Percentiles rank a stretch among this genome's conserved stretches.
phyloP scores from a whole-genome alignment of 2,329 filamentous ascomycete species.

The Fusarium foetens region DNA sequence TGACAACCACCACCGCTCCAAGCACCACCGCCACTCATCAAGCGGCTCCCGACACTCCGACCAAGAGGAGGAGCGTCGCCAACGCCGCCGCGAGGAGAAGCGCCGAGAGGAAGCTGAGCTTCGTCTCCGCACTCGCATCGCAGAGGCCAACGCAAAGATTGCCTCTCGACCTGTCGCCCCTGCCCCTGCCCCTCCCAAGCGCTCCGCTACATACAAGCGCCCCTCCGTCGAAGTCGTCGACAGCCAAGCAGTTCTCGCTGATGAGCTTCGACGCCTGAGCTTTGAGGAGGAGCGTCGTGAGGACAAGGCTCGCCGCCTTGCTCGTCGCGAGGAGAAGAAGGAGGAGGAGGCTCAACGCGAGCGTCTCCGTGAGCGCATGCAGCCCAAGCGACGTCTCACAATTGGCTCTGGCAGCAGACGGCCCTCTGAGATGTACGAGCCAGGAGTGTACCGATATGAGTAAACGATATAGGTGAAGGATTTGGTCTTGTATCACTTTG shows the following conservation, averaged over 20 bases:
- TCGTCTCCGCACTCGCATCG: conserved; percentile 50
- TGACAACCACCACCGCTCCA: conserved; percentile 45
- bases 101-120: conserved; percentile 42
- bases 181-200: conserved; percentile 37
- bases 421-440: conserved; percentile 51
- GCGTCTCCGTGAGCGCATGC: conserved; percentile 55
- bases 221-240: conserved; percentile 39
- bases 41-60: conserved; percentile 50
- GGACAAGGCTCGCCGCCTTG: conserved; percentile 44
- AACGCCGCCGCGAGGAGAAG: conserved; percentile 44
- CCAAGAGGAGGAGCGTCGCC: conserved; percentile 43
- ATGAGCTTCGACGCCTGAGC: conserved; percentile 48
- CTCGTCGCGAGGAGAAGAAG: conserved; percentile 44
- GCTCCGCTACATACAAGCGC: conserved; percentile 40
- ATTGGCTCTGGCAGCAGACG: conserved; percentile 52
- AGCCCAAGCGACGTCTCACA: conserved; percentile 51
- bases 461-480: conserved; percentile 40
- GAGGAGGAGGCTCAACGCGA: conserved; percentile 54
- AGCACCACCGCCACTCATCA: conserved; percentile 52
- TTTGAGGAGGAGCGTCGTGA: conserved; percentile 49
- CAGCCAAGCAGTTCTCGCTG: conserved; percentile 49
- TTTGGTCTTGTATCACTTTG: conserved; percentile 38
- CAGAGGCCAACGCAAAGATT: conserved; percentile 56
- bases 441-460: conserved; percentile 54
- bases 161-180: conserved; percentile 51